Conservation (phyloP, 2,329 filamentous ascomycete species). For the Metarhizium brunneum region DNA sequence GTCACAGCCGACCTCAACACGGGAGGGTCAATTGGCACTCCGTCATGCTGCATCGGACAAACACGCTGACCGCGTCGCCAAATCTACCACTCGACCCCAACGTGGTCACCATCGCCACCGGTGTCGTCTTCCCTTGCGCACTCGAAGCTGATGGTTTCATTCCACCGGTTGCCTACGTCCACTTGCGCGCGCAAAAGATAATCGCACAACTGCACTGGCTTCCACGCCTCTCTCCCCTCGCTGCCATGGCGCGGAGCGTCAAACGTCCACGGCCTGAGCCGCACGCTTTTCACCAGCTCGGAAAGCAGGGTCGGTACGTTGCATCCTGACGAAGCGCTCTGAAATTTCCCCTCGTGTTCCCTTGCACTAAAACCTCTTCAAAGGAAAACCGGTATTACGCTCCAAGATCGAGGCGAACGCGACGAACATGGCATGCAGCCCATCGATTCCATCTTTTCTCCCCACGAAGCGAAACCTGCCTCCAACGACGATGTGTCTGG, state of each 20-base stretch:
- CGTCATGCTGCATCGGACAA: not conserved
- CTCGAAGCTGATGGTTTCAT: not conserved
- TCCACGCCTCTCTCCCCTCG: not conserved
- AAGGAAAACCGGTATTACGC: conserved; percentile 82
- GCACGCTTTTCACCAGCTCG: conserved; percentile 24
- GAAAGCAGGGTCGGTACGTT: conserved; percentile 29
- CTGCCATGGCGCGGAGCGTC: conserved; percentile 24
- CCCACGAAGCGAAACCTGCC: conserved; percentile 51
- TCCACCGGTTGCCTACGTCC: not conserved
- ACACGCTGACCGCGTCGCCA: not conserved
- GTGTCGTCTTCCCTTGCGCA: not conserved
- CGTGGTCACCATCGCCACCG: not conserved
- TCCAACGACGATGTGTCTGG: conserved; percentile 16
- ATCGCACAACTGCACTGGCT: not conserved
- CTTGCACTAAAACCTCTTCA: not conserved
- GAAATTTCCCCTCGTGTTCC: not conserved
- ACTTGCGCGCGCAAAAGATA: not conserved
- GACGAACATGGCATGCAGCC: conserved; percentile 91
- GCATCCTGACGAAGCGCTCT: not conserved
- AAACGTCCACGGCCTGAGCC: conserved; percentile 16
- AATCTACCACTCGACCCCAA: not conserved
- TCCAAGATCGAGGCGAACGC: conserved; percentile 69
- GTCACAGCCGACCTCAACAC: no score
- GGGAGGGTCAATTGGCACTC: not conserved
- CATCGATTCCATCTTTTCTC: conserved; percentile 81